A percentile compares a stretch with the other conserved stretches of the same genome.
phyloP scores from a whole-genome alignment of 345 rosid species.

The Corchorus capsularis region DNA sequence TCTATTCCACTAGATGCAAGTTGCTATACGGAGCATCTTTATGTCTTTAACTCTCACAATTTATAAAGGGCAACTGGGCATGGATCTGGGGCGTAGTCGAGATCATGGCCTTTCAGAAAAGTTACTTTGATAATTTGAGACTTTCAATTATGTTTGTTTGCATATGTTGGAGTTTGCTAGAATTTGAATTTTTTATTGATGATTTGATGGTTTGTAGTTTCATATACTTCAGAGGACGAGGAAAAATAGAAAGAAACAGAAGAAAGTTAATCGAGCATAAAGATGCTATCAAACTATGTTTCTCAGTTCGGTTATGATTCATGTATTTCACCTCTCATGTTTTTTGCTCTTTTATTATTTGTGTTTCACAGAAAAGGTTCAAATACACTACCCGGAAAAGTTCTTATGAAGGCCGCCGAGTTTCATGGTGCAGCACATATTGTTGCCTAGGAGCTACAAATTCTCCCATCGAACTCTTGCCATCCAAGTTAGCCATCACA shows the following conservation, averaged over 20 bases:
- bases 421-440: slow-evolving; percentile 8
- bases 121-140: not conserved
- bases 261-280: not conserved
- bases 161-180: not conserved
- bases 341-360: not conserved
- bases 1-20: not conserved
- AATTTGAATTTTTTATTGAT: not conserved
- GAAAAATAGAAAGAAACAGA: not conserved
- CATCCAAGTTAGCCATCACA: slow-evolving; percentile 9
- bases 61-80: not conserved
- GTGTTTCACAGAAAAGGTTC: slow-evolving; percentile 31
- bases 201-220: not conserved
- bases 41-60: not conserved
- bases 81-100: not conserved
- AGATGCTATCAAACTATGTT: not conserved
- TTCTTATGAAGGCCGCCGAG: not conserved
- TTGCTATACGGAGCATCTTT: not conserved
- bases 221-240: not conserved
- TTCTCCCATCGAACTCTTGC: slow-evolving; percentile 18
- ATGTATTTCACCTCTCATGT: no score
- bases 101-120: not conserved
- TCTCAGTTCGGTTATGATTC: not conserved
- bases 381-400: slow-evolving; percentile 15
- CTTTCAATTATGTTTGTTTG: not conserved
- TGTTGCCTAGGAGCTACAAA: slow-evolving; percentile 8